Evolutionary conservation across 805 yeast genomes (phyloP).

Genomic region (Candida arabinofermentans): DNA sequence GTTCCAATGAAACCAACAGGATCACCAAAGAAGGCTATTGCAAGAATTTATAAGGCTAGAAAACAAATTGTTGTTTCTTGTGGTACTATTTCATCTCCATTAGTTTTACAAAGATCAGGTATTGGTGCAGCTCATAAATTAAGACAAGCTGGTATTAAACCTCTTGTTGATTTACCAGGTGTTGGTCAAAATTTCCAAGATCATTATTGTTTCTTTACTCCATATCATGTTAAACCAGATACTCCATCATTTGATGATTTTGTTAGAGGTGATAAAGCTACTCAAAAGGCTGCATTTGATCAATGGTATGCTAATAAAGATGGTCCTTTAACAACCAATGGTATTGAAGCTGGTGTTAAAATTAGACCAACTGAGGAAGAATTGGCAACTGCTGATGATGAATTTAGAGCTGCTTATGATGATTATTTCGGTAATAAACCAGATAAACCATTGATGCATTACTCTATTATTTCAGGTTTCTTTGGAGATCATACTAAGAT

Average conservation of each 20-base stretch:
- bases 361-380: conserved; percentile 28
- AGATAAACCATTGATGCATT: conserved; percentile 29
- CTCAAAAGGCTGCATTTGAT: conserved; percentile 26
- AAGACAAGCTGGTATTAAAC: conserved; percentile 27
- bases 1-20: conserved; percentile 21
- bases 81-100: conserved; percentile 46
- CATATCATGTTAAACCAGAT: conserved; percentile 26
- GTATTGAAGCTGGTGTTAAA: conserved; percentile 30
- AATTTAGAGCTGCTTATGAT: conserved; percentile 22
- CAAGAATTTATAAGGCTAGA: conserved; percentile 33
- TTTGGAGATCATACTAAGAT: conserved; percentile 30
- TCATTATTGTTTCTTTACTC: conserved; percentile 28
- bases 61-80: conserved; percentile 42
- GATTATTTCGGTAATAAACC: conserved; percentile 28
- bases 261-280: conserved; percentile 24
- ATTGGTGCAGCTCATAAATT: conserved; percentile 31
- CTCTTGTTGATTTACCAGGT: conserved; percentile 29
- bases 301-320: conserved; percentile 29
- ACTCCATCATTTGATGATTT: conserved; percentile 27
- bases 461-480: conserved; percentile 28
- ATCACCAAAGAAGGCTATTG: conserved; percentile 9
- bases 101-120: conserved; percentile 45
- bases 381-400: conserved; percentile 23
- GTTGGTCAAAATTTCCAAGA: conserved; percentile 30
- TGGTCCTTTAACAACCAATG: conserved; percentile 29